Base-by-base conservation (phyloP, 2,329 filamentous ascomycete genomes). In the Zymoseptoria pseudotritici region DNA sequence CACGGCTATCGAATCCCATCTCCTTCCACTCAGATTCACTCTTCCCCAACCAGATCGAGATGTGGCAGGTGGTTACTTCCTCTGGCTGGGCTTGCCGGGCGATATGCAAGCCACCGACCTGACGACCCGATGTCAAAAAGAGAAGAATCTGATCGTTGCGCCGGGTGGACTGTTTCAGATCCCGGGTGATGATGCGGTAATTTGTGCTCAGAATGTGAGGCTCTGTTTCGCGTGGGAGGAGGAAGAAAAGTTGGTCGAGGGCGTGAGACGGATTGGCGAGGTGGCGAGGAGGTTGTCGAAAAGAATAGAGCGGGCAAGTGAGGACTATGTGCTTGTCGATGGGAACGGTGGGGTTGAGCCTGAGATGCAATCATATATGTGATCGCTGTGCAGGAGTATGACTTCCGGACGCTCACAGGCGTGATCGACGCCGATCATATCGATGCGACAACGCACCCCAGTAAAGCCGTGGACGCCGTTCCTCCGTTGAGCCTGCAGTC, bases 11-110 rank as follows among this genome's bases (percentile, higher is more conserved):
- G 71, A 80, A 46, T 71, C 79, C 55, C 73, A 87, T 54, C 77
- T 95, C 1, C 70, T 80, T 0, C 87, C 88, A 0, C 76, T 89
- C 0, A 88, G 86, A 1, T 82, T 89, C 76, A 66, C 73, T 67
- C 61, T 78, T 46, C 72, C 74, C 13, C 74, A 81, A 58, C 67
- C 72, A 1, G 72, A 76, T 58, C 73, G 77, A 36, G 71, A 77
- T 3, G 73, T 86, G 2, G 87, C 86, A 29, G 91, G 91, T 0
- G 91, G 91, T 0, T 96, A 93, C 72, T 96, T 96, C 72, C 78
- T 96, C 54, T 96, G 91, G 91, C 74, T 95, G 24, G 80, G 79
- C 1, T 73, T 96, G 4, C 86, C 86, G 0, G 63, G 72, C 63
- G 58, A 70, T 52, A 75, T 87, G 57, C 77, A 80, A 8, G 84